phyloP scores from a whole-genome alignment of 768 basidiomycete species.

The Lyophyllum shimeji region DNA sequence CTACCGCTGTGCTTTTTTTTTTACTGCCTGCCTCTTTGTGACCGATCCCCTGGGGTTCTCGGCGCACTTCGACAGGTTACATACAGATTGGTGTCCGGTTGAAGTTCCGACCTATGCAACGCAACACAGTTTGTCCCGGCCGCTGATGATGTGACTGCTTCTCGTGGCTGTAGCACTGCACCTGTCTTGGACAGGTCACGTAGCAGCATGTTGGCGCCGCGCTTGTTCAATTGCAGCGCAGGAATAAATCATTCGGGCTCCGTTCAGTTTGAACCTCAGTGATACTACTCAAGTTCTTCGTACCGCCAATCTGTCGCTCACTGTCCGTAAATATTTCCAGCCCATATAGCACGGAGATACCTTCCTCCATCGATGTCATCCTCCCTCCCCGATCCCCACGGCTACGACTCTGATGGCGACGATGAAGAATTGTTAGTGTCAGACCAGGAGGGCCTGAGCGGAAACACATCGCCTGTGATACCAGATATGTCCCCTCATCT shows the following conservation, averaged over 20 bases:
- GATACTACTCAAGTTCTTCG: background rate
- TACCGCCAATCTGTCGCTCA: background rate
- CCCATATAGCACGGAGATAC: background rate
- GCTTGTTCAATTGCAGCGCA: background rate
- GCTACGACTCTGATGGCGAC: slow-evolving; percentile 20
- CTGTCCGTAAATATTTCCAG: background rate
- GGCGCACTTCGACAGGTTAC: background rate
- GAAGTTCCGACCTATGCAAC: background rate
- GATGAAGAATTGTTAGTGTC: slow-evolving; percentile 13
- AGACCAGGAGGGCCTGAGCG: background rate
- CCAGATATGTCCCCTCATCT: slow-evolving; percentile 18
- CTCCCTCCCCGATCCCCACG: slow-evolving; percentile 11
- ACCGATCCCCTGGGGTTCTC: background rate
- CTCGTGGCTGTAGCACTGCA: background rate
- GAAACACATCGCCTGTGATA: background rate
- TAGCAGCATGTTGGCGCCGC: background rate
- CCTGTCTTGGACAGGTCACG: background rate
- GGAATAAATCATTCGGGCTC: background rate
- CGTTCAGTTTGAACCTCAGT: background rate
- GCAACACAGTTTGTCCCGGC: background rate
- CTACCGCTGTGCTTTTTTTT: background rate
- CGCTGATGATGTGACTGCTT: background rate
- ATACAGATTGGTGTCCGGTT: background rate
- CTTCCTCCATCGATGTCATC: slow-evolving; percentile 9
- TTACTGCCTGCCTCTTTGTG: background rate